Evolutionary conservation across 2,329 filamentous ascomycete species (phyloP), one percentile per base, ranked within the genome.

Genomic region (Claviceps purpurea): DNA sequence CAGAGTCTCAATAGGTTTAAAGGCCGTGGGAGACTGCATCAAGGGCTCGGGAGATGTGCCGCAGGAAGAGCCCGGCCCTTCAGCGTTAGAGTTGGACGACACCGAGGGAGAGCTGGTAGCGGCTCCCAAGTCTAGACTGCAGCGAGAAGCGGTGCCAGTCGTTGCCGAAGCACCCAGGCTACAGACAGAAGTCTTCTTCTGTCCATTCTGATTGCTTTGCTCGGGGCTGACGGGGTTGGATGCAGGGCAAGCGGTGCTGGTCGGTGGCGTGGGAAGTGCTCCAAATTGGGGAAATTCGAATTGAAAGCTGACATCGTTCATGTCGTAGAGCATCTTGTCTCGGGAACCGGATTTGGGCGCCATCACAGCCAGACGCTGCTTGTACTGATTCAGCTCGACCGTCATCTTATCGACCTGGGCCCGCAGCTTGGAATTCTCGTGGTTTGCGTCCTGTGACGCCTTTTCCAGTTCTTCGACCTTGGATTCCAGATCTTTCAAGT

Each of bases 231-330:
- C 60, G 7, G 65, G 61, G 34, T 63, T 65, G n/a, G 66, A 65
- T 14, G 57, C 50, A 4, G 60, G 58, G 5, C 51, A 55, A 52
- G 63, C 63, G 50, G 56, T 64, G 50, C 56, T 54, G 49, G 57
- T 54, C 1, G 65, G 59, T 7, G 74, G 70, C 5, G 77, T 74
- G 0, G 78, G 77, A 26, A 94, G 76, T 54, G 82, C 78, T 47
- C 93, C 93, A 62, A 98, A 97, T 64, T 87, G 90, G 57, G 93
- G 91, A 58, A 97, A 97, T 59, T 97, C 91, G 60, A 98, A 97
- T 59, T 91, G 84, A 64, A 97, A 97, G 64, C 85, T 89, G 65
- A 86, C 84, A 56, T 86, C 85, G 61, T 76, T 81, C 51, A 84
- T 72, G 58, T 81, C 84, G 65, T 72, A 72, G 1, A 59, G 51